A percentile compares a stretch with the other conserved stretches of the same genome.
phyloP scores from a whole-genome alignment of 495 filamentous ascomycete species.

The Oleoguttula mirabilis region DNA sequence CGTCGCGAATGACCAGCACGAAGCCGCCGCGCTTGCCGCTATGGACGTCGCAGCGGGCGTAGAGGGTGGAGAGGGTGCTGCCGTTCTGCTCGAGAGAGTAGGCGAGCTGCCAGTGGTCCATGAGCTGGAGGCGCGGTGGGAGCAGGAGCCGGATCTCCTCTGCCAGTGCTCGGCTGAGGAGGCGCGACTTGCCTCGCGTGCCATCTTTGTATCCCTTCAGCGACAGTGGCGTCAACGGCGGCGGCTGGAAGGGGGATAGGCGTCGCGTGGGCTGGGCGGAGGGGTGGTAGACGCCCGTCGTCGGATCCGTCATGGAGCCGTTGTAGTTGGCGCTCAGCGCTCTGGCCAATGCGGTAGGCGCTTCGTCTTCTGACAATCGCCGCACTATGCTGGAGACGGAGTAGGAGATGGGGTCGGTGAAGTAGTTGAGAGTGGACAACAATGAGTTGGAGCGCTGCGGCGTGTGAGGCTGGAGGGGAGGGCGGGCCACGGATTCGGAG shows the following conservation, averaged over 20 bases:
- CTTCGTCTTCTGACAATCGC: constrained; percentile 27
- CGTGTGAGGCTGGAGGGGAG: constrained; percentile 9
- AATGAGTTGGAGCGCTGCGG: constrained; percentile 7
- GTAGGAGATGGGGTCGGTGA: constrained; percentile 30
- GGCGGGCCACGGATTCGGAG: constrained; percentile 4
- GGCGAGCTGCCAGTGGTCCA: constrained; percentile 71
- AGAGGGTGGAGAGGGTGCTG: constrained; percentile 74
- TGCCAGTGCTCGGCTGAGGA: constrained; percentile 62
- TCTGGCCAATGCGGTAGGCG: constrained; percentile 13
- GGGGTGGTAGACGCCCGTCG: constrained; percentile 27
- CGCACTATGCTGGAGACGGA: constrained; percentile 28
- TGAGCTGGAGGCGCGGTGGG: constrained; percentile 71
- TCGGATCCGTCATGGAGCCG: constrained; percentile 18
- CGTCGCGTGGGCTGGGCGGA: constrained; percentile 21
- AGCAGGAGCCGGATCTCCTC: constrained; percentile 90
- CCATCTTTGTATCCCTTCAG: constrained; percentile 26
- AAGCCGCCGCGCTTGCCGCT: constrained; percentile 66
- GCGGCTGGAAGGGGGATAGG: constrained; percentile 36
- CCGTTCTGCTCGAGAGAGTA: constrained; percentile 94
- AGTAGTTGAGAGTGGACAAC: constrained; percentile 24
- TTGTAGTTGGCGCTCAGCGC: constrained; percentile 18
- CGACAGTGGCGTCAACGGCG: constrained; percentile 30
- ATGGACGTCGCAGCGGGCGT: constrained; percentile 56
- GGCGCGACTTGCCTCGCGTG: constrained; percentile 21
- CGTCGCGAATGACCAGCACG: constrained; percentile 74